Percentiles rank a stretch among this genome's conserved stretches.
These are phyloP conservation scores for Pyrus hybrid DNA, from an alignment of 331 rosid species.

Conservation along the genomic window DNA sequence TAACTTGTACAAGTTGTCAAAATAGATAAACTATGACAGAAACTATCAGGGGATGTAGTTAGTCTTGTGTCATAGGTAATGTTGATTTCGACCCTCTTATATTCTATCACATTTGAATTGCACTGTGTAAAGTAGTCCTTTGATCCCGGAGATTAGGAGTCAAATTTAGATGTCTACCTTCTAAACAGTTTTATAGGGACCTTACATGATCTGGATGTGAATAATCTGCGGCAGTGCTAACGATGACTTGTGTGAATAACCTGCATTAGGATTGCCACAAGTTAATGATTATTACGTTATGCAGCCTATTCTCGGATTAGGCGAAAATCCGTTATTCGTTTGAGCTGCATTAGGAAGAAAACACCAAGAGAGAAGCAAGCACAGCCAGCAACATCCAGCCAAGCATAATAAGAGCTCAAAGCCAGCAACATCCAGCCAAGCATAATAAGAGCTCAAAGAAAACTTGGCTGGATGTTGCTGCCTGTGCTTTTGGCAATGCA, in stretches of 20 bases:
- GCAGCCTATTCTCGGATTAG: too few species aligned
- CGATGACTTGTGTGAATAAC: too few species aligned
- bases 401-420: neutral
- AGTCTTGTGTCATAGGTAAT: neutral
- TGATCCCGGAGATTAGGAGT: neutral
- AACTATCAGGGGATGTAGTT: neutral
- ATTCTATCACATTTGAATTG: neutral
- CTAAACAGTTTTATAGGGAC: neutral
- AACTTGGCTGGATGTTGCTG: too few species aligned
- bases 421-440: too few species aligned
- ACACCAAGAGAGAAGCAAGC: neutral
- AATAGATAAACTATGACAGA: neutral
- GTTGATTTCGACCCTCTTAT: neutral
- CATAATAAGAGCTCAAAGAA: too few species aligned
- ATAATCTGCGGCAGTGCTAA: too few species aligned
- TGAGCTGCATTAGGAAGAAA: neutral
- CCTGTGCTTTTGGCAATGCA: neutral
- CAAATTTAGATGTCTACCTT: neutral
- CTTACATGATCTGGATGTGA: too few species aligned
- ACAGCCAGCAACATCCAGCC: neutral
- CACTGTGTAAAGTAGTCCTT: neutral
- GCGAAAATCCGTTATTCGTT: too few species aligned
- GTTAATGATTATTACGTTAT: too few species aligned
- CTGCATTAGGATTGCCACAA: too few species aligned
- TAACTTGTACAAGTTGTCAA: neutral